Evolutionary conservation across 1,284 basidiomycete genomes (phyloP).

Genomic region (Ganoderma resinaceum): DNA sequence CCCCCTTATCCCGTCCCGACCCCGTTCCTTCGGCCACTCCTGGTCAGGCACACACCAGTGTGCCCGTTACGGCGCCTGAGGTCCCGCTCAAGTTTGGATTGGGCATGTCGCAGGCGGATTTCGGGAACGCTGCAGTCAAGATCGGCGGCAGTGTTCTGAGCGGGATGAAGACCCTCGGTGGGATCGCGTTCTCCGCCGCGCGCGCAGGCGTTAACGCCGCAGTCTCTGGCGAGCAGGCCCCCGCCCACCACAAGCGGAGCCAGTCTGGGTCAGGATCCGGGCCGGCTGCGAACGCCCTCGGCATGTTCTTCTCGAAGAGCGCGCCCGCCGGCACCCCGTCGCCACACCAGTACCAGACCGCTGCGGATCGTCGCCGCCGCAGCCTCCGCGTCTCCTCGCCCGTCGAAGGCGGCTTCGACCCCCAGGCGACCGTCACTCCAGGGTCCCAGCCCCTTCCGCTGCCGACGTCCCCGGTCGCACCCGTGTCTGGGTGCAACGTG

Average conservation of each 20-base stretch:
- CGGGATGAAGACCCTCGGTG: slow-evolving; percentile 69
- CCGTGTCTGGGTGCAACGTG: slow-evolving; percentile 47
- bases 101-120: slow-evolving; percentile 49
- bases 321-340: slow-evolving; percentile 53
- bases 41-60: slow-evolving; percentile 36
- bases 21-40: slow-evolving; percentile 26
- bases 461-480: slow-evolving; percentile 30
- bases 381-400: slow-evolving; percentile 24
- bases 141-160: slow-evolving; percentile 67
- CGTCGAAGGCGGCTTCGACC: slow-evolving; percentile 12
- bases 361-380: slow-evolving; percentile 18
- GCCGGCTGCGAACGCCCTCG: slow-evolving; percentile 13
- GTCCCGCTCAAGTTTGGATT: slow-evolving; percentile 26
- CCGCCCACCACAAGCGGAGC: slow-evolving; percentile 5
- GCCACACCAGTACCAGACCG: slow-evolving; percentile 24
- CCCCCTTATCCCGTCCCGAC: slow-evolving; percentile 44
- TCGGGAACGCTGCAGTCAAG: slow-evolving; percentile 62
- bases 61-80: slow-evolving; percentile 22
- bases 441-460: slow-evolving; percentile 27
- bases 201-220: slow-evolving; percentile 38
- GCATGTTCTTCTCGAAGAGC: slow-evolving; percentile 64
- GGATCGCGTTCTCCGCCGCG: slow-evolving; percentile 64
- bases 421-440: slow-evolving; percentile 17
- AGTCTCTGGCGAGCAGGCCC: slow-evolving; percentile 23
- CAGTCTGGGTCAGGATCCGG: background rate